phyloP scores from a whole-genome alignment of 352 stramenopile genomes.

The Phytophthora rubi region DNA sequence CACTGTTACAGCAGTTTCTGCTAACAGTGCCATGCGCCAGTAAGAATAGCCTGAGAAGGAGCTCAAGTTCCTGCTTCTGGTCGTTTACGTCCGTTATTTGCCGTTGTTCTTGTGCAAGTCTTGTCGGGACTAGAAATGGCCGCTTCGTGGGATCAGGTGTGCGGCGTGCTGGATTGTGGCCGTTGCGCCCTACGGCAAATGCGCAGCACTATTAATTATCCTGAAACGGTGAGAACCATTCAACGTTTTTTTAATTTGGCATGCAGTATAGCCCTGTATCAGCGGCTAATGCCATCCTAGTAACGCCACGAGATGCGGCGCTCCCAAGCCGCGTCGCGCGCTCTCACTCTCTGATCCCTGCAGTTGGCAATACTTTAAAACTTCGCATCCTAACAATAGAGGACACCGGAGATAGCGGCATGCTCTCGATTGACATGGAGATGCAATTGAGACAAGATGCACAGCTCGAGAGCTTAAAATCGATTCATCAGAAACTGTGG shows the following conservation, averaged over 20 bases:
- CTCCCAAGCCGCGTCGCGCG: not conserved
- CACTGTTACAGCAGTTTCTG: conserved; percentile 10
- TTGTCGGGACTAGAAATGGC: conserved; percentile 6
- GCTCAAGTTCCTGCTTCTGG: not conserved
- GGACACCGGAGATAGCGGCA: not conserved
- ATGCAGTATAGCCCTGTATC: conserved; percentile 9
- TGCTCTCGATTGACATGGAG: not conserved
- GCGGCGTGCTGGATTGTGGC: conserved; percentile 1
- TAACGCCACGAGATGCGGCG: conserved; percentile 4
- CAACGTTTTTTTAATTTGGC: not conserved
- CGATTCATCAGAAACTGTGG: not conserved
- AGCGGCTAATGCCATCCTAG: conserved; percentile 3
- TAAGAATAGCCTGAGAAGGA: conserved; percentile 29
- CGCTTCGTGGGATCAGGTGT: conserved; percentile 2
- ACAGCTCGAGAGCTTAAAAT: not conserved
- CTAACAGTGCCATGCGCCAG: conserved; percentile 14
- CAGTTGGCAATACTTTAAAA: conserved; percentile 6
- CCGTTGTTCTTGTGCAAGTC: conserved; percentile 15
- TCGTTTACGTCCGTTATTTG: conserved; percentile 37
- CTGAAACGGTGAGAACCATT: conserved; percentile 10
- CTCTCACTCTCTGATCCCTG: conserved; percentile 2
- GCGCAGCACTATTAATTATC: conserved; percentile 24
- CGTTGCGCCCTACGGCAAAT: conserved; percentile 9
- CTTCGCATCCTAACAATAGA: conserved; percentile 15
- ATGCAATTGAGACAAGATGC: not conserved